Evolutionary conservation across 1,284 basidiomycete genomes (phyloP).

Genomic region (Volvariella volvacea): DNA sequence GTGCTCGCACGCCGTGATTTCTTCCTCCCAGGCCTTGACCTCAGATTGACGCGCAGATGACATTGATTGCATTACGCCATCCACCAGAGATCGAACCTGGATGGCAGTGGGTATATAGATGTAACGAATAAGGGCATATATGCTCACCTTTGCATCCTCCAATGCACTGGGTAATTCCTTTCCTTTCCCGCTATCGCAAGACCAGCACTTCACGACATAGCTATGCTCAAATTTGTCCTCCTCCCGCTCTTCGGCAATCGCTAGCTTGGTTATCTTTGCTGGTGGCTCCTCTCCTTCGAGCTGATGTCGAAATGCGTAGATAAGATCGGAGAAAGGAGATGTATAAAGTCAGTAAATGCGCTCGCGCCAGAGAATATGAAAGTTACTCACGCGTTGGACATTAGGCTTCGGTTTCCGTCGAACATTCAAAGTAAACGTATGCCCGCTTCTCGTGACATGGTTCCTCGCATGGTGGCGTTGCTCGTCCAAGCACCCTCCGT

Average conservation of each 20-base stretch:
- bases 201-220: conserved; percentile 73
- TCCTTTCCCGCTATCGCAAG: conserved; percentile 53
- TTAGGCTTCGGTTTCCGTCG: conserved; percentile 68
- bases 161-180: conserved; percentile 35
- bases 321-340: not conserved
- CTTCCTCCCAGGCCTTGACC: conserved; percentile 98
- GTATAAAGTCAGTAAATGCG: conserved; percentile 1
- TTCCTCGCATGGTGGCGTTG: conserved; percentile 65
- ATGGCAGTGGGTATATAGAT: not conserved
- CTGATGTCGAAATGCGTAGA: conserved; percentile 21
- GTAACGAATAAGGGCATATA: not conserved
- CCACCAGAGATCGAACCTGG: conserved; percentile 52
- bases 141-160: conserved; percentile 25
- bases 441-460: conserved; percentile 69
- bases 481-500: conserved; percentile 74
- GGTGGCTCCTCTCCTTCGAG: conserved; percentile 73
- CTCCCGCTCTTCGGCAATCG: conserved; percentile 80
- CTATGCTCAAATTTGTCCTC: conserved; percentile 81
- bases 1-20: conserved; percentile 85
- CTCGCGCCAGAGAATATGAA: not conserved
- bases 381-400: conserved; percentile 54
- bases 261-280: conserved; percentile 81
- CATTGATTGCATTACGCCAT: conserved; percentile 76
- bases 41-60: conserved; percentile 90
- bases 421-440: conserved; percentile 78